Percentiles rank a stretch among this genome's conserved stretches.
phyloP scores from a whole-genome alignment of 2,329 filamentous ascomycete genomes.

The Pezizomycotina sp. region DNA sequence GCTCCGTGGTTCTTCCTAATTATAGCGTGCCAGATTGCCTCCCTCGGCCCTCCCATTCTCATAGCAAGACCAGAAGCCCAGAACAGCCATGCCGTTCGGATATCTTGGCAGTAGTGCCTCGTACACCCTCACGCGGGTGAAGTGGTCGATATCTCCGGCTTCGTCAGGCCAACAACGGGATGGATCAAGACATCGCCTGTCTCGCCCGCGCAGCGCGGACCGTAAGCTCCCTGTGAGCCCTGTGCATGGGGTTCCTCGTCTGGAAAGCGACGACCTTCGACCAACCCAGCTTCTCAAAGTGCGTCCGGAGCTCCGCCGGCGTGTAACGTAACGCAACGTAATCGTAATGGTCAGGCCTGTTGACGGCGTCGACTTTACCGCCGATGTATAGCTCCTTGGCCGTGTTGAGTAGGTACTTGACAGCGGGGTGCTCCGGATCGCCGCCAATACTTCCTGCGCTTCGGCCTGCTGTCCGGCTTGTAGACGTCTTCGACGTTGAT shows the following conservation, averaged over 20 bases:
- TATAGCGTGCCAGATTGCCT: constrained; percentile 99
- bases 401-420: constrained; percentile 71
- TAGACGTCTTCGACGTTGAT: constrained; percentile 92
- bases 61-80: constrained; percentile 88
- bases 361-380: constrained; percentile 88
- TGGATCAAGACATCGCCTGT: constrained; percentile 97
- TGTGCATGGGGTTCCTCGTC: constrained; percentile 96
- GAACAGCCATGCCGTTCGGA: constrained; percentile 96
- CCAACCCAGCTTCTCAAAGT: constrained; percentile 99
- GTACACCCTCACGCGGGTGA: constrained; percentile 97
- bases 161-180: constrained; percentile 93
- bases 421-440: constrained; percentile 76
- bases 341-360: constrained; percentile 94
- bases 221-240: constrained; percentile 92
- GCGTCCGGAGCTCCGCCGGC: constrained; percentile 78
- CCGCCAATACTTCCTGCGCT: constrained; percentile 83
- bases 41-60: constrained; percentile 96
- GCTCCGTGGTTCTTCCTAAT: constrained; percentile 99
- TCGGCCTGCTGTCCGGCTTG: constrained; percentile 77
- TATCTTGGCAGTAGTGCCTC: constrained; percentile 91
- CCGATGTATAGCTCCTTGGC: constrained; percentile 83
- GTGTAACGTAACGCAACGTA: constrained; percentile 94
- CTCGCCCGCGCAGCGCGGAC: constrained; percentile 89
- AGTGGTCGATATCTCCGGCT: constrained; percentile 99
- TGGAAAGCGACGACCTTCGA: constrained; percentile 96